These are phyloP conservation scores for Clonostachys chloroleuca DNA, from an alignment of 2,329 filamentous ascomycete species.

Conservation along the genomic window DNA sequence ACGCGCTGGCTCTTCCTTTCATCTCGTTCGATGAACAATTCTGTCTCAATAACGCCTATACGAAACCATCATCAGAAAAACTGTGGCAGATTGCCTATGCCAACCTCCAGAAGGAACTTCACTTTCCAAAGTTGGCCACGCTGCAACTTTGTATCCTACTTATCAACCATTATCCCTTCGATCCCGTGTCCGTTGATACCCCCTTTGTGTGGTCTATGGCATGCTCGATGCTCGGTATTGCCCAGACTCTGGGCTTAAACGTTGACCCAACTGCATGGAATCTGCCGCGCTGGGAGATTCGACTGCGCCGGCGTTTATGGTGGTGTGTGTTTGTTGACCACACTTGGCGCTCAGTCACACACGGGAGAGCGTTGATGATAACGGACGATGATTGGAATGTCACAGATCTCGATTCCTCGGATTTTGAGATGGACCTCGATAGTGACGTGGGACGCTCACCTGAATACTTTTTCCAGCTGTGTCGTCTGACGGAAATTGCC, in stretches of 20 bases:
- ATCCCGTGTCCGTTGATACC: slow-evolving; percentile 8
- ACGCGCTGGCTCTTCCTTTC: slow-evolving; percentile 10
- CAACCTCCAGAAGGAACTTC: slow-evolving; percentile 10
- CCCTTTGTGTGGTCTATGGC: slow-evolving; percentile 9
- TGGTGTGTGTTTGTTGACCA: slow-evolving; percentile 10
- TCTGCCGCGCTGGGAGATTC: slow-evolving; percentile 6
- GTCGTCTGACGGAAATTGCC: slow-evolving; percentile 6
- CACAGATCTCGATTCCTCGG: slow-evolving; percentile 2
- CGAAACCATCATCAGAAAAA: slow-evolving; percentile 6
- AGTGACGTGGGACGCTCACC: background rate
- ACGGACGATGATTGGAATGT: slow-evolving; percentile 10
- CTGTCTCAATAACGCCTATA: slow-evolving; percentile 10
- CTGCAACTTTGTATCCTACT: slow-evolving; percentile 8
- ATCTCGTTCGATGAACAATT: slow-evolving; percentile 10
- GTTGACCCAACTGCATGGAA: slow-evolving; percentile 8
- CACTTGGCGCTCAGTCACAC: slow-evolving; percentile 10
- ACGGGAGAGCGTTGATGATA: slow-evolving; percentile 8
- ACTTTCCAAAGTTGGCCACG: slow-evolving; percentile 7
- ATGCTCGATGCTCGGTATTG: slow-evolving; percentile 6
- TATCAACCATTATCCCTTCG: slow-evolving; percentile 7
- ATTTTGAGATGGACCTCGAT: slow-evolving; percentile 2
- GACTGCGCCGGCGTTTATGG: slow-evolving; percentile 9
- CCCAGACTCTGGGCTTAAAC: slow-evolving; percentile 8
- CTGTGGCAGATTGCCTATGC: slow-evolving; percentile 10
- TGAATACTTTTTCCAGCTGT: slow-evolving; percentile 6